phyloP scores from a whole-genome alignment of 108 stramenopile genomes.

The Skeletonema tropicum region DNA sequence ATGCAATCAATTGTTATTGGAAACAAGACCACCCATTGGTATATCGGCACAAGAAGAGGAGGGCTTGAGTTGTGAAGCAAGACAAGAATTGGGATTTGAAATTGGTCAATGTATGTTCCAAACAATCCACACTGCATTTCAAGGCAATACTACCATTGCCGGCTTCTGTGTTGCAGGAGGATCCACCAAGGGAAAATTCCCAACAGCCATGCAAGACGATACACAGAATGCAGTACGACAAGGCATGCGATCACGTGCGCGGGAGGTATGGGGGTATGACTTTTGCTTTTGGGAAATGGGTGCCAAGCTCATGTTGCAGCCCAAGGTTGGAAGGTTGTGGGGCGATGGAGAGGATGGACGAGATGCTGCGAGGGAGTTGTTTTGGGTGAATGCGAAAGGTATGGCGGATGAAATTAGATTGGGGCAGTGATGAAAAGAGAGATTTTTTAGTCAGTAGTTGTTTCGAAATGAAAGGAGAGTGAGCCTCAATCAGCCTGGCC shows the following conservation, averaged over 20 bases:
- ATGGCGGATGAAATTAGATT: conserved; percentile 5
- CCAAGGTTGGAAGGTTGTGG: conserved; percentile 4
- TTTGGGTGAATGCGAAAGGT: not conserved
- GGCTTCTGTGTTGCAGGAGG: conserved; percentile 5
- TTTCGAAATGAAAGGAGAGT: not conserved
- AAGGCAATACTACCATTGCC: not conserved
- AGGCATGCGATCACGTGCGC: not conserved
- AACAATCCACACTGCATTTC: not conserved
- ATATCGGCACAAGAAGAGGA: conserved; percentile 17
- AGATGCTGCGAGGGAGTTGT: conserved; percentile 4
- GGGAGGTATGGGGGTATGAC: conserved; percentile 2
- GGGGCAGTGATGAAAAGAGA: not conserved
- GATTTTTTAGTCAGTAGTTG: not conserved
- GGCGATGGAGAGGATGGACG: not conserved
- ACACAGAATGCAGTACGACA: conserved; percentile 8
- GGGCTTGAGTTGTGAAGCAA: not conserved
- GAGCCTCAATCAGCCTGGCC: conserved; percentile 13
- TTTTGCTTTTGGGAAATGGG: conserved; percentile 11
- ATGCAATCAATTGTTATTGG: not conserved
- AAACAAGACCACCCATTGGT: conserved; percentile 31
- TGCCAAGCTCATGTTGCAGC: conserved; percentile 5
- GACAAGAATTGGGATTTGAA: not conserved
- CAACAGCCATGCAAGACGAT: conserved; percentile 5
- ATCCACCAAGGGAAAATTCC: not conserved
- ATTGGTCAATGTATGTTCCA: not conserved